A percentile compares a stretch with the other conserved stretches of the same genome.
Evolutionary conservation across 169 alveolate species (phyloP).

Genomic region (Blepharisma undulans): DNA sequence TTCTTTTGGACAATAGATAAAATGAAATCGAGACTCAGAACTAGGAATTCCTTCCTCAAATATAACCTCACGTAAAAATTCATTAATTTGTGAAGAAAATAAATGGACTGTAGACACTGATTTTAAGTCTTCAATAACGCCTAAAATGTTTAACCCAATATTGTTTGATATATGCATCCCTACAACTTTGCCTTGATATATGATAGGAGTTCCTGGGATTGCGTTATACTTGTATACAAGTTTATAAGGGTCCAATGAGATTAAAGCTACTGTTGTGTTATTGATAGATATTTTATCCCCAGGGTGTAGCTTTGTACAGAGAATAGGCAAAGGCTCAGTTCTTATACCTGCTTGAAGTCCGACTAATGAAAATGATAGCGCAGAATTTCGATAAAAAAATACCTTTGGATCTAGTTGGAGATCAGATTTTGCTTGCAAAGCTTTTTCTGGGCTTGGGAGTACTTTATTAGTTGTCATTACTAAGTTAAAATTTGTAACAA

Average conservation of each 20-base stretch:
- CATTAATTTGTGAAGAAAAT: not conserved
- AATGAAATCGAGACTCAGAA: not conserved
- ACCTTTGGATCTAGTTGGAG: not conserved
- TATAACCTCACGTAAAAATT: not conserved
- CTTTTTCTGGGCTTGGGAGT: not conserved
- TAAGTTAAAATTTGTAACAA: not conserved
- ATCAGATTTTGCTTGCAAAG: not conserved
- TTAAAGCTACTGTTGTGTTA: not conserved
- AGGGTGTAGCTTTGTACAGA: not conserved
- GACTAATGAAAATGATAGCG: not conserved
- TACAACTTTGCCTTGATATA: conserved; percentile 1
- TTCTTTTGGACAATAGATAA: not conserved
- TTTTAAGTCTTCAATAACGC: not conserved
- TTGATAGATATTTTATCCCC: not conserved
- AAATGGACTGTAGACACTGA: not conserved
- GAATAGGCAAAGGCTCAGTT: not conserved
- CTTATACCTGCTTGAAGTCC: not conserved
- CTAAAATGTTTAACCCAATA: not conserved
- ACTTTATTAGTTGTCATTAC: not conserved
- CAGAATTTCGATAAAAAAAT: not conserved
- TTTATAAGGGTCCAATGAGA: not conserved
- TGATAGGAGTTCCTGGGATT: not conserved
- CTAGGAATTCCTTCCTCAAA: not conserved
- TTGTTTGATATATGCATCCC: not conserved
- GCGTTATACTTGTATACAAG: not conserved